Base-by-base conservation (phyloP, 257 asterid genomes). In the Solanum tacnaense region DNA sequence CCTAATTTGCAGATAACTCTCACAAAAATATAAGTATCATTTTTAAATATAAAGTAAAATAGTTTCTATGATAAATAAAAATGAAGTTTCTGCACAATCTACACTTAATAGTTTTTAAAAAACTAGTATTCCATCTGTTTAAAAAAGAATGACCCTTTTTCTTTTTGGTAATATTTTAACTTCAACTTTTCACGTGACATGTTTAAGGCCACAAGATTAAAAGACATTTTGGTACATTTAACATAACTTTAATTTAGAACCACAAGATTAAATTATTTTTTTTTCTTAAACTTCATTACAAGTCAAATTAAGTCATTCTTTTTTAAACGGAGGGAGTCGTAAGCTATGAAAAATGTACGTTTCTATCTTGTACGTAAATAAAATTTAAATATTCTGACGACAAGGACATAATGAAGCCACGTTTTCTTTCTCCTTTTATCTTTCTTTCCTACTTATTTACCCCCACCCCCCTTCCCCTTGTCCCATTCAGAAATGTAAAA, bases 61-160 rank as follows among this genome's bases (percentile, higher is more conserved):
- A 32, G 13, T 71, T 71, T 2, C 41, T 32, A 71, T 32, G 5
- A 68, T 29, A 68, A 3, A 70, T 15, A 70, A 29, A 68, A 70
- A 70, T 31, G 1, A 13, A 70, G 34, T 65, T 41, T 23, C 31
- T 12, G 27, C 34, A 65, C 18, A 34, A 65, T 65, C 34, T 25
- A 25, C 73, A 12, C 18, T 6, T n/a, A 65, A 4, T 23, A 23
- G 20, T 62, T 62, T 62, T 44, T 44, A 12, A 44, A 44, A 44
- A 44, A 44, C 0, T 44, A 44, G 16, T 44, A 12, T 4, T 41
- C 0, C 0, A 0, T 41, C 5, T 1, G 49, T 3, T 41, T 41
- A 11, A 41, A 36, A 41, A 41, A 41, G 13, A 41, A 41, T 41
- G 49, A 41, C 5, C 15, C 5, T 11, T 41, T 41, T 41, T 41